Conservation (phyloP, 768 basidiomycete species). For the Leccinum longicurvipes region DNA sequence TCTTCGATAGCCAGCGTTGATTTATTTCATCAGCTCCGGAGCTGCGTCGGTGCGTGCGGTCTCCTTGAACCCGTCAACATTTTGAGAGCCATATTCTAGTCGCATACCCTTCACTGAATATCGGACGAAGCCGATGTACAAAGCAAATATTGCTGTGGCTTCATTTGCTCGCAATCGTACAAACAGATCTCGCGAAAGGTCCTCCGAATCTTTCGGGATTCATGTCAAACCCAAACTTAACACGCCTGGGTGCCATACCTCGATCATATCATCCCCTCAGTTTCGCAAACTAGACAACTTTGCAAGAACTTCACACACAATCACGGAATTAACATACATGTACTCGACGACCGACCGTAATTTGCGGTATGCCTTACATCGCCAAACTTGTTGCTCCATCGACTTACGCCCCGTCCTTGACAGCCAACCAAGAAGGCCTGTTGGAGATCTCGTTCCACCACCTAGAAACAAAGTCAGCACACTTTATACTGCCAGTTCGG, state of each 20-base stretch:
- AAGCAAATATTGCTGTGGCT: too few species aligned
- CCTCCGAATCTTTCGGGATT: not conserved
- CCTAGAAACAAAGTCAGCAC: slow-evolving; percentile 26
- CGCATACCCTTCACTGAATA: too few species aligned
- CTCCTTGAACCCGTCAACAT: not conserved
- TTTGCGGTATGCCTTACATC: not conserved
- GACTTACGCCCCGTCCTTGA: not conserved
- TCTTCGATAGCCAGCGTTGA: not conserved
- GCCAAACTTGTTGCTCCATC: not conserved
- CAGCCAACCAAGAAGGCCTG: slow-evolving; percentile 2
- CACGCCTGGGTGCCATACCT: not conserved
- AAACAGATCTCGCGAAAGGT: not conserved
- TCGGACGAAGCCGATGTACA: too few species aligned
- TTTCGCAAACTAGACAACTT: not conserved
- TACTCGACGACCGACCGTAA: not conserved
- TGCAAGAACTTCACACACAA: not conserved
- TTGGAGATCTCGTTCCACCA: slow-evolving; percentile 51
- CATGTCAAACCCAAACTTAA: not conserved
- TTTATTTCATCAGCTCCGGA: not conserved
- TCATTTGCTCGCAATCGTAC: not conserved
- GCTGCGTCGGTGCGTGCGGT: not conserved
- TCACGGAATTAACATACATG: not conserved
- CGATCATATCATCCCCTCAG: not conserved
- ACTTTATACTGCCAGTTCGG: too few species aligned
- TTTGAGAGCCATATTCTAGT: too few species aligned